Percentiles rank a stretch among this genome's conserved stretches.
phyloP scores from a whole-genome alignment of 2,329 filamentous ascomycete genomes.

The Curvularia verruculosa region DNA sequence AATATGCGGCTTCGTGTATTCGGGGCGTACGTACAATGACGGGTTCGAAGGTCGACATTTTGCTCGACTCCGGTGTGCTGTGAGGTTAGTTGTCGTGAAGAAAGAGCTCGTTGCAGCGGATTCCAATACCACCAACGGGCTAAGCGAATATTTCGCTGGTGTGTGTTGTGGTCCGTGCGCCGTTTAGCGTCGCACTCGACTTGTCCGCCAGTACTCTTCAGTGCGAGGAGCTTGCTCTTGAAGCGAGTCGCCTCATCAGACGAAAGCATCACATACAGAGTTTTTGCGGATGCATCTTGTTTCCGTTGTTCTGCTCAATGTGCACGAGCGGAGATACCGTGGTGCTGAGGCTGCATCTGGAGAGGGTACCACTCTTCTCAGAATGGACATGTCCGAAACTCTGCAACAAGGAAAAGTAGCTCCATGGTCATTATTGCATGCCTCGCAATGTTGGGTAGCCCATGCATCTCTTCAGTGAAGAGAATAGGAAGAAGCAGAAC shows the following conservation, averaged over 20 bases:
- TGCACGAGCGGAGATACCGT: not conserved
- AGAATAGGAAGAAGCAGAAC: not conserved
- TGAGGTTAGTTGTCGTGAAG: constrained; percentile 38
- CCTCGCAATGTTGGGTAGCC: not conserved
- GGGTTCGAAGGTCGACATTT: constrained; percentile 71
- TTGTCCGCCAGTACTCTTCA: not conserved
- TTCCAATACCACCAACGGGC: constrained; percentile 11
- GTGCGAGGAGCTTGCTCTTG: not conserved
- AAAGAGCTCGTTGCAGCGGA: constrained; percentile 21
- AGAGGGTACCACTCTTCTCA: not conserved
- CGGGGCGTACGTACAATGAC: constrained; percentile 62
- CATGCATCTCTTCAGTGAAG: not conserved
- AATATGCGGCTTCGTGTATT: constrained; percentile 16
- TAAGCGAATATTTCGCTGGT: constrained; percentile 16
- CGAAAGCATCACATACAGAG: not conserved
- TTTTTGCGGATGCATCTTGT: not conserved
- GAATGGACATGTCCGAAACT: not conserved
- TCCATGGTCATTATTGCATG: not conserved
- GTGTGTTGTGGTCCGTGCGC: constrained; percentile 14
- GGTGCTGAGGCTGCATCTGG: not conserved
- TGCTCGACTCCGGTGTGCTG: constrained; percentile 49
- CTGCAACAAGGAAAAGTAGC: not conserved
- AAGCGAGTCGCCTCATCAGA: not conserved
- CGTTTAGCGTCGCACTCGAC: constrained; percentile 10
- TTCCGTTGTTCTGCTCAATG: not conserved